Evolutionary conservation across 2,329 filamentous ascomycete species (phyloP).

Genomic region (Xylaria hypoxylon): DNA sequence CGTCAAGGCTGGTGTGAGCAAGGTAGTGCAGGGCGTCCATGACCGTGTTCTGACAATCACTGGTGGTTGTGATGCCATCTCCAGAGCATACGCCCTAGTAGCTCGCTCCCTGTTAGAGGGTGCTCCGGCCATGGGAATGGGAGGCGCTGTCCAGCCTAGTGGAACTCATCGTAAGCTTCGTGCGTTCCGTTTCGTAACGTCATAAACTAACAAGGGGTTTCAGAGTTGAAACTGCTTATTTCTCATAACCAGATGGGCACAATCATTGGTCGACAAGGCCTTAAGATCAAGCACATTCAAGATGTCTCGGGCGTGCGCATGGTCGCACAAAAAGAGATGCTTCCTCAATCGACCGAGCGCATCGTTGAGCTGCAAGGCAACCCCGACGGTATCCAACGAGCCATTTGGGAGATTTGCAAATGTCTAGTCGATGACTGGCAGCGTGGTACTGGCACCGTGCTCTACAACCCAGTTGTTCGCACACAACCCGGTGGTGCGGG

Average conservation of each 20-base stretch:
- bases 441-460: conserved; percentile 93
- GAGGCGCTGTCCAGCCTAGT: conserved; percentile 84
- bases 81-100: conserved; percentile 93
- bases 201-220: conserved; percentile 44
- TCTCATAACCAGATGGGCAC: conserved; percentile 99
- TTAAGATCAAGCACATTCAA: conserved; percentile 99
- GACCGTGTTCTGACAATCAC: conserved; percentile 97
- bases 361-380: conserved; percentile 97
- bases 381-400: conserved; percentile 93
- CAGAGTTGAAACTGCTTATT: conserved; percentile 97
- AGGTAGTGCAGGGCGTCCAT: conserved; percentile 96
- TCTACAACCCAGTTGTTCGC: conserved; percentile 96
- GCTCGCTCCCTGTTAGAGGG: conserved; percentile 92
- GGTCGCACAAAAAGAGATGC: conserved; percentile 99
- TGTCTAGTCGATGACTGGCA: conserved; percentile 98
- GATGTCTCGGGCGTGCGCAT: conserved; percentile 96
- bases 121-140: conserved; percentile 95
- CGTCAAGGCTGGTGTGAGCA: conserved; percentile 97
- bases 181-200: conserved; percentile 1
- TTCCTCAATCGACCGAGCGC: conserved; percentile 97
- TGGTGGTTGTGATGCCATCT: conserved; percentile 86
- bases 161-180: conserved; percentile 88
- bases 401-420: conserved; percentile 98
- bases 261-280: conserved; percentile 94
- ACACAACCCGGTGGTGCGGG: conserved; percentile 74